A percentile compares a stretch with the other conserved stretches of the same genome.
These are phyloP conservation scores for Cutaneotrichosporon spelunceum DNA, from an alignment of 1,284 basidiomycete genomes.

Conservation along the genomic window DNA sequence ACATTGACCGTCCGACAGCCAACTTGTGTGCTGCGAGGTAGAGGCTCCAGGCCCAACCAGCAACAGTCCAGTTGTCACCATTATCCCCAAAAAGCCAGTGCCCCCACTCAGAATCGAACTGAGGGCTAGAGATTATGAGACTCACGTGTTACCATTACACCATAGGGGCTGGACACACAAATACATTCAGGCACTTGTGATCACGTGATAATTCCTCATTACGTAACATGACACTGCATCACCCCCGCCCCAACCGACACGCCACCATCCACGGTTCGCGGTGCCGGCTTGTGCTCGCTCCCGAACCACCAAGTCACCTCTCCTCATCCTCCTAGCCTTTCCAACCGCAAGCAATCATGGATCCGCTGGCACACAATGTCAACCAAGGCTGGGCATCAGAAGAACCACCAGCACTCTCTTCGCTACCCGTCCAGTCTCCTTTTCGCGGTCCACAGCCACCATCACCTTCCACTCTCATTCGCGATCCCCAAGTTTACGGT, in stretches of 20 bases:
- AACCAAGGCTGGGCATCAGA: constrained; percentile 23
- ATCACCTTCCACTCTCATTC: constrained; percentile 20
- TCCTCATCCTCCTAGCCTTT: neutral
- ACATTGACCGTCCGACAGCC: too few relatives aligned
- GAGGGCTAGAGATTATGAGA: constrained; percentile 17
- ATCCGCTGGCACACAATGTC: constrained; percentile 25
- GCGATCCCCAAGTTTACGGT: constrained; percentile 46
- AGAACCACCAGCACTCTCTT: neutral
- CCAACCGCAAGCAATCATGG: constrained; percentile 17
- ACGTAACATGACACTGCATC: neutral
- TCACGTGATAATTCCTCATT: neutral
- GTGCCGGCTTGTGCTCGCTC: neutral
- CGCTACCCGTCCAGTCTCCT: constrained; percentile 5
- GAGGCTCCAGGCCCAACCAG: too few relatives aligned
- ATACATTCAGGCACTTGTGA: neutral
- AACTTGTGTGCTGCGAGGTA: too few relatives aligned
- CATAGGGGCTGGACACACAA: neutral
- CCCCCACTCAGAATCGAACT: constrained; percentile 16
- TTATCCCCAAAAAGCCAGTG: constrained; percentile 9
- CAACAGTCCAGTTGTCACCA: too few relatives aligned
- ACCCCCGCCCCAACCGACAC: neutral
- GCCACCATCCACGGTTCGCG: neutral
- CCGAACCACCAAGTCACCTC: neutral
- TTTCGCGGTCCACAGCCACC: constrained; percentile 8
- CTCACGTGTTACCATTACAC: constrained; percentile 17